Evolutionary conservation across 1,284 basidiomycete species (phyloP).

Genomic region (Butyriboletus appendiculatus): DNA sequence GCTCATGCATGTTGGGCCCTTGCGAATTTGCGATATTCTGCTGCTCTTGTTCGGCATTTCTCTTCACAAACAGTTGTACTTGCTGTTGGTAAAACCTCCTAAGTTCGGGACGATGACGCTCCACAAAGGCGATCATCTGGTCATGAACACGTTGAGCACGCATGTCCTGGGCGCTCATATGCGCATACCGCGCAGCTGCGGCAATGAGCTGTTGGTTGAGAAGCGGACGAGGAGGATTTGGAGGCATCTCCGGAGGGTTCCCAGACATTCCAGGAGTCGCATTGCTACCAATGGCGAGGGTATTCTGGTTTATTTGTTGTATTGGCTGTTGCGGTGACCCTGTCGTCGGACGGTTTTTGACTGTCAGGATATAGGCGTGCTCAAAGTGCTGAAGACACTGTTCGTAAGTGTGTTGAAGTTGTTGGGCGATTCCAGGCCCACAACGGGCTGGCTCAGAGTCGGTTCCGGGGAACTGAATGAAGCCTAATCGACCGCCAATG

Average conservation of each 20-base stretch:
- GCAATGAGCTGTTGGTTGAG: slow-evolving; percentile 26
- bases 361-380: slow-evolving; percentile 44
- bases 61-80: slow-evolving; percentile 23
- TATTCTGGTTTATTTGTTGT: slow-evolving; percentile 15
- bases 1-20: slow-evolving; percentile 27
- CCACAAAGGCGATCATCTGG: slow-evolving; percentile 55
- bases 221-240: slow-evolving; percentile 16
- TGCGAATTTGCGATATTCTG: slow-evolving; percentile 24
- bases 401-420: slow-evolving; percentile 60
- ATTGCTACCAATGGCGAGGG: slow-evolving; percentile 17
- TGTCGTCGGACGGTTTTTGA: slow-evolving; percentile 19
- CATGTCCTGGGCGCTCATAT: slow-evolving; percentile 50
- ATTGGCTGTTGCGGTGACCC: slow-evolving; percentile 19
- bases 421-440: slow-evolving; percentile 59
- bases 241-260: slow-evolving; percentile 24
- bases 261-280: slow-evolving; percentile 13
- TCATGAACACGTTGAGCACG: slow-evolving; percentile 52
- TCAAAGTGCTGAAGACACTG: slow-evolving; percentile 61
- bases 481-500: slow-evolving; percentile 64
- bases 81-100: slow-evolving; percentile 28
- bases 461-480: slow-evolving; percentile 58
- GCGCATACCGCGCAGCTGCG: slow-evolving; percentile 38
- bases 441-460: slow-evolving; percentile 57
- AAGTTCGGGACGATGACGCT: slow-evolving; percentile 48
- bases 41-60: slow-evolving; percentile 27